Evolutionary conservation across 768 basidiomycete species (phyloP).

Genomic region (Xanthoconium purpureum): DNA sequence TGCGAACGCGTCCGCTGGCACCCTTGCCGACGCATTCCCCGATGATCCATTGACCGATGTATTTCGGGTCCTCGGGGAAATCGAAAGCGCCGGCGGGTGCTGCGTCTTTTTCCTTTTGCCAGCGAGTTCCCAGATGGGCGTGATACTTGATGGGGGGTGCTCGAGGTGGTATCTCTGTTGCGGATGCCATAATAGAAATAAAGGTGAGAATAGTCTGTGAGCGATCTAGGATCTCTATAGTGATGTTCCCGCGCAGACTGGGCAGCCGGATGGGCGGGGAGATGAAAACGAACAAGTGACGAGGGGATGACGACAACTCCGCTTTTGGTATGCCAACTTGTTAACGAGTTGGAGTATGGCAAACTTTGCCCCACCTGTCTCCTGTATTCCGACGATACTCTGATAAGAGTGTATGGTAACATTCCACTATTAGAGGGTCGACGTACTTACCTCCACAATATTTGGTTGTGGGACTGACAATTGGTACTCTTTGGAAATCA

Average conservation of each 20-base stretch:
- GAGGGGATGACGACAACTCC: background rate
- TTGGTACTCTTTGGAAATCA: too few relatives aligned
- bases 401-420: too few relatives aligned
- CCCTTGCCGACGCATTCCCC: conserved; percentile 95
- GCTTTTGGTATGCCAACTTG: background rate
- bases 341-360: too few relatives aligned
- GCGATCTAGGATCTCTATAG: conserved; percentile 3
- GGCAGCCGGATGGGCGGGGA: conserved; percentile 2
- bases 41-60: conserved; percentile 88
- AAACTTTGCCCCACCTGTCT: too few relatives aligned
- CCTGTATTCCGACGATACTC: too few relatives aligned
- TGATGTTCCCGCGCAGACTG: conserved; percentile 7
- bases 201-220: conserved; percentile 13
- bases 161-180: conserved; percentile 56
- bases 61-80: conserved; percentile 78
- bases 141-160: conserved; percentile 71
- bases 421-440: too few relatives aligned
- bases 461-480: too few relatives aligned
- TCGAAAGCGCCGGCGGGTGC: conserved; percentile 75
- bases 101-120: conserved; percentile 85
- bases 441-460: too few relatives aligned
- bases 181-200: conserved; percentile 20
- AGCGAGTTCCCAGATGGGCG: conserved; percentile 73
- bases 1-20: conserved; percentile 90
- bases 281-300: conserved; percentile 3